Percentiles rank a stretch among this genome's conserved stretches.
These are phyloP conservation scores for Eucalyptus pauciflora DNA, from an alignment of 345 rosid species.

Conservation along the genomic window DNA sequence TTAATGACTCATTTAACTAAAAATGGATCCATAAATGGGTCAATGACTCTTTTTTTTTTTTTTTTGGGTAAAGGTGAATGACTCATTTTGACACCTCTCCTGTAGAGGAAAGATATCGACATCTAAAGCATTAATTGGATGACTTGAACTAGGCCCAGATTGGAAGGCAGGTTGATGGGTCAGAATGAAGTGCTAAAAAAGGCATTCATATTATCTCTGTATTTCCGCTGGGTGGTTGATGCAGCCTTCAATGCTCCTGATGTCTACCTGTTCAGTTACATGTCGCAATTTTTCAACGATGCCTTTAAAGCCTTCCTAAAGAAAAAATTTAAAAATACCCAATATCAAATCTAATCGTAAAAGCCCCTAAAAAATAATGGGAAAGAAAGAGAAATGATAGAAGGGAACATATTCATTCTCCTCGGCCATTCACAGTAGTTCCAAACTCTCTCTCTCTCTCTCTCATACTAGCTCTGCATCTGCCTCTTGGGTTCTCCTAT, in stretches of 20 bases:
- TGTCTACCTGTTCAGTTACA: not conserved
- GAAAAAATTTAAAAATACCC: not conserved
- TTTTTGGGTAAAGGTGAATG: no score
- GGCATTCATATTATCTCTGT: not conserved
- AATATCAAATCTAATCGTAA: not conserved
- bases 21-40: no score
- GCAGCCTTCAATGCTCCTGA: slow-evolving; percentile 3
- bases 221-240: slow-evolving; percentile 25
- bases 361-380: not conserved
- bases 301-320: not conserved
- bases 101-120: not conserved
- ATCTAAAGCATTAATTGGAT: not conserved
- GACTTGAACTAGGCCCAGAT: not conserved
- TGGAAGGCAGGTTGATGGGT: not conserved
- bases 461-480: not conserved
- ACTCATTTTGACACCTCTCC: no score
- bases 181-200: not conserved
- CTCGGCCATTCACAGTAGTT: not conserved
- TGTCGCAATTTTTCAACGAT: slow-evolving; percentile 23
- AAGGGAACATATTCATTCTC: not conserved
- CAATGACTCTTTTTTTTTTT: no score
- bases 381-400: not conserved
- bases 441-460: not conserved
- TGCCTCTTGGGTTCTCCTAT: not conserved
- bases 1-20: no score